phyloP scores from a whole-genome alignment of 2,329 filamentous ascomycete species.

The Penicillium sp. region DNA sequence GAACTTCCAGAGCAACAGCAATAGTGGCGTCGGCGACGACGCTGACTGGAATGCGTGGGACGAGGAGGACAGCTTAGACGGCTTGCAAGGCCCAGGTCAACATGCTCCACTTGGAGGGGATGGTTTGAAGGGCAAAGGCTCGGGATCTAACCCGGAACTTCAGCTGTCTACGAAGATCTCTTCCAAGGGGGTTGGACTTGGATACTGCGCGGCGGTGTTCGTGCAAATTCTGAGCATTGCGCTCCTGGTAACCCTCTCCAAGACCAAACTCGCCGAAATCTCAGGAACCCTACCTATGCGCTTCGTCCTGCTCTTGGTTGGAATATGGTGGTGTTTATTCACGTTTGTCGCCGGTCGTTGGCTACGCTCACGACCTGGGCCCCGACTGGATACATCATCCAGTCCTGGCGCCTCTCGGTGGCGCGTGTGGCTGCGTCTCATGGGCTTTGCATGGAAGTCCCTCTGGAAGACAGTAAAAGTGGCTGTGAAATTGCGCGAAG shows the following conservation, averaged over 20 bases:
- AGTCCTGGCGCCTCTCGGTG: conserved; percentile 19
- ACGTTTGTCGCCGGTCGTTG: conserved; percentile 79
- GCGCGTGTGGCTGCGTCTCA: conserved; percentile 64
- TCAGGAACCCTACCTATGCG: conserved; percentile 77
- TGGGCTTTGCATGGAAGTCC: conserved; percentile 78
- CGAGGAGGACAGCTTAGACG: conserved; percentile 24
- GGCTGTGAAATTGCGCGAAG: conserved; percentile 69
- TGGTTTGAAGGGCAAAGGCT: conserved; percentile 3
- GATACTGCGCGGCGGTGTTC: conserved; percentile 79
- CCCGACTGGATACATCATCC: conserved; percentile 51
- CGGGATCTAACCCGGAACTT: conserved; percentile 61
- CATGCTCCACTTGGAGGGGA: conserved; percentile 1
- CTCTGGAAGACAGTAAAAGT: conserved; percentile 74
- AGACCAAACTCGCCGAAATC: conserved; percentile 49
- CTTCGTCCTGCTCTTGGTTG: conserved; percentile 77
- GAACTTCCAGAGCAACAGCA: conserved; percentile 14
- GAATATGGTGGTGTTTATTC: conserved; percentile 85
- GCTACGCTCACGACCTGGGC: conserved; percentile 79
- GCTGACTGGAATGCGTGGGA: conserved; percentile 19
- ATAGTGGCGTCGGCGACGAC: conserved; percentile 5
- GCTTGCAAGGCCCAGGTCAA: background rate
- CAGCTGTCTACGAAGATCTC: conserved; percentile 84
- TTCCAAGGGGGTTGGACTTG: conserved; percentile 82
- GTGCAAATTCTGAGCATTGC: conserved; percentile 77
- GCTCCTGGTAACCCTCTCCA: conserved; percentile 60